These are phyloP conservation scores for Teratosphaeria destructans DNA, from an alignment of 2,329 filamentous ascomycete species.

Conservation along the genomic window DNA sequence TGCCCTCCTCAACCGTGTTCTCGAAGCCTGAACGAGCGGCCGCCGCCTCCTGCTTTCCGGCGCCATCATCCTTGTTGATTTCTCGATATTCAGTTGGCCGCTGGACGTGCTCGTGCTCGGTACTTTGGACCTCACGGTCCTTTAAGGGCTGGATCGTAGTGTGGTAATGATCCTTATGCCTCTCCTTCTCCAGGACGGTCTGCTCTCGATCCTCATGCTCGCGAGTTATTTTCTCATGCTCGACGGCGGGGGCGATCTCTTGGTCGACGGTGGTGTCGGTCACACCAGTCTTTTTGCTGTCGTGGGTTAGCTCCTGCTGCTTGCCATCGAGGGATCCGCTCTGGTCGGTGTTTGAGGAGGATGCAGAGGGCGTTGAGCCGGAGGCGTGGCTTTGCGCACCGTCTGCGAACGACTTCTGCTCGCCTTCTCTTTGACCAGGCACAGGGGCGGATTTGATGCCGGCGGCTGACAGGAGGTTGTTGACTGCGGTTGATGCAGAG, in stretches of 20 bases:
- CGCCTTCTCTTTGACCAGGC: background rate
- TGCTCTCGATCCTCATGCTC: conserved; percentile 8
- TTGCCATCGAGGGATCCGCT: background rate
- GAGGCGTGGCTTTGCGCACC: background rate
- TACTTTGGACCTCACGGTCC: conserved; percentile 11
- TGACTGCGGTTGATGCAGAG: conserved; percentile 3
- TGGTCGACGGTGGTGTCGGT: conserved; percentile 11
- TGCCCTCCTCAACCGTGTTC: conserved; percentile 8
- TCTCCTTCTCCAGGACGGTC: conserved; percentile 8
- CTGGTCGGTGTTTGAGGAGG: background rate
- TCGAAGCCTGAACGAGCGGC: conserved; percentile 10
- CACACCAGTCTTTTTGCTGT: conserved; percentile 2
- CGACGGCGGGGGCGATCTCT: conserved; percentile 12
- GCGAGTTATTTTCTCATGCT: conserved; percentile 10
- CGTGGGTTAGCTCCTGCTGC: background rate
- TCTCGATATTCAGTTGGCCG: conserved; percentile 10
- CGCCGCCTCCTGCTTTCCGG: conserved; percentile 12
- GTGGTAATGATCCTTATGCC: conserved; percentile 19
- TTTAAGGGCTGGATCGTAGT: conserved; percentile 18
- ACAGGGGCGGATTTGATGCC: background rate
- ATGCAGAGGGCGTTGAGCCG: background rate
- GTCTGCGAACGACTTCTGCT: background rate
- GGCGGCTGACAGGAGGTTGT: conserved; percentile 1
- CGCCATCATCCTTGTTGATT: conserved; percentile 14
- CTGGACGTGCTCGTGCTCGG: conserved; percentile 12